phyloP scores from a whole-genome alignment of 495 filamentous ascomycete species.

The Hyphodiscus hymeniophilus region DNA sequence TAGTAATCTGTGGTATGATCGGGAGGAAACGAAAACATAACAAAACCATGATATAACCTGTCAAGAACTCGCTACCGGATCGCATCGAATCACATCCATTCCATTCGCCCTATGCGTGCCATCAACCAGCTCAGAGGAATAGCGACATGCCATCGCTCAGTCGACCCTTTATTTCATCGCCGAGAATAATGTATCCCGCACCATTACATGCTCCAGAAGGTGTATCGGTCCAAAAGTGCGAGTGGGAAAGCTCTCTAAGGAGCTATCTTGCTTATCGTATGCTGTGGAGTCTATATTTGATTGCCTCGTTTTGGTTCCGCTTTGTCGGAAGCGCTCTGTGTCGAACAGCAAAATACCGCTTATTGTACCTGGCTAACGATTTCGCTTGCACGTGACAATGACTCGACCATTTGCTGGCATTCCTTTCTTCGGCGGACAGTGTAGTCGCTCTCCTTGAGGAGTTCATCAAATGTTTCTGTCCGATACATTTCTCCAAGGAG shows the following conservation, averaged over 20 bases:
- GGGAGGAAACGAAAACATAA: conserved; percentile 5
- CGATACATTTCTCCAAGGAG: conserved; percentile 98
- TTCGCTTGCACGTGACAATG: conserved; percentile 76
- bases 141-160: not conserved
- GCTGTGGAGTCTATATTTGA: conserved; percentile 12
- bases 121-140: not conserved
- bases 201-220: conserved; percentile 20
- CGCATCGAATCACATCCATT: not conserved
- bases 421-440: conserved; percentile 92
- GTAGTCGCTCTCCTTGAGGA: conserved; percentile 97
- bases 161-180: conserved; percentile 4
- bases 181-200: conserved; percentile 10
- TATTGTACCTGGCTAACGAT: conserved; percentile 97
- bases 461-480: conserved; percentile 76
- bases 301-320: conserved; percentile 2
- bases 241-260: conserved; percentile 11
- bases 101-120: conserved; percentile 9
- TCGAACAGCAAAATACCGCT: not conserved
- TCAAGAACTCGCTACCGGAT: conserved; percentile 2
- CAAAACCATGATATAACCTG: conserved; percentile 4
- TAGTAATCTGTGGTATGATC: conserved; percentile 14
- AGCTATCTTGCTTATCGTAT: conserved; percentile 8
- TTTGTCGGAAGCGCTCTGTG: conserved; percentile 3
- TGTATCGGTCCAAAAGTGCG: conserved; percentile 20
- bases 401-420: conserved; percentile 98